phyloP scores from a whole-genome alignment of 148 eudicot species.

The Suaeda aralocaspica region DNA sequence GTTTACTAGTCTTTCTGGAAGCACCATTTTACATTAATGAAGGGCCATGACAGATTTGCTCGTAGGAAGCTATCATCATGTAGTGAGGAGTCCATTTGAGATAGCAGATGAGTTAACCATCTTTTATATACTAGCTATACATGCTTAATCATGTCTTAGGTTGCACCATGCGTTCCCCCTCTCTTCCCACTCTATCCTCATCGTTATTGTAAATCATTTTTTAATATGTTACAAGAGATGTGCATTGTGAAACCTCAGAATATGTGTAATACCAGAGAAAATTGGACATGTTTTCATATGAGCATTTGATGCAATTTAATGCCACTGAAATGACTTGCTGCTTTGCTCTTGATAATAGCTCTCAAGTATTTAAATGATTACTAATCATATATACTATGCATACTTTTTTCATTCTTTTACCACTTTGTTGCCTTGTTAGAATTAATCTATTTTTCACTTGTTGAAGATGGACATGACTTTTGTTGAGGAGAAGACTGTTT shows the following conservation, averaged over 20 bases:
- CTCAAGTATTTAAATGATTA: background rate
- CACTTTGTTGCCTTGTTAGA: background rate
- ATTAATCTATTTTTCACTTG: background rate
- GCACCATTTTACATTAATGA: too few species aligned
- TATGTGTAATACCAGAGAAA: constrained; percentile 21
- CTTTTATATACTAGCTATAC: constrained; percentile 8
- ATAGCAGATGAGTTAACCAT: constrained; percentile 8
- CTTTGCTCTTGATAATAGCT: background rate
- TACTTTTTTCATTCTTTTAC: background rate
- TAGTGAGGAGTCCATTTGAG: constrained; percentile 14
- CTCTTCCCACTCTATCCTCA: constrained; percentile 10
- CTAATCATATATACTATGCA: background rate
- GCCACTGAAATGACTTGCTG: constrained; percentile 4
- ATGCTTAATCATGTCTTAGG: constrained; percentile 13
- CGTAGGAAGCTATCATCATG: too few species aligned
- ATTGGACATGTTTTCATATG: constrained; percentile 6
- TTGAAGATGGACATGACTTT: background rate
- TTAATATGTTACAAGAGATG: constrained; percentile 11
- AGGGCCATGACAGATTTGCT: background rate
- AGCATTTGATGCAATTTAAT: background rate
- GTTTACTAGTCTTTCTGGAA: too few species aligned
- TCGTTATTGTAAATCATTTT: constrained; percentile 23
- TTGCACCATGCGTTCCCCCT: background rate
- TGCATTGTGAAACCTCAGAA: constrained; percentile 7
- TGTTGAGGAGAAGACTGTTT: background rate